phyloP scores from a whole-genome alignment of 1,284 basidiomycete genomes.

The Microstroma glucosiphilum region DNA sequence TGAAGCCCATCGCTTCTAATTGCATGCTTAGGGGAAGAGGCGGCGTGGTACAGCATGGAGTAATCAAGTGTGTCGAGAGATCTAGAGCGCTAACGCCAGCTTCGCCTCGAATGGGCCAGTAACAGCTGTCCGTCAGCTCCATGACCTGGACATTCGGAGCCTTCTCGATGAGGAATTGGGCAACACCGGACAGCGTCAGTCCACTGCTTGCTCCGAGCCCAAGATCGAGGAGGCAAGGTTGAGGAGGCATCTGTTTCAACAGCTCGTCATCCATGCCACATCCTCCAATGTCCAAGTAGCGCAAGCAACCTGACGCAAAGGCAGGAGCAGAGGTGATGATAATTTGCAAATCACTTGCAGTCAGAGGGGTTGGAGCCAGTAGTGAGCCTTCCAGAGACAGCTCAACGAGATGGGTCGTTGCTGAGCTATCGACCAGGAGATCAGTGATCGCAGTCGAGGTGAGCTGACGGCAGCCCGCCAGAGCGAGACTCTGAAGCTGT shows the following conservation, averaged over 20 bases:
- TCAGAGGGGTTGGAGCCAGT: constrained; percentile 75
- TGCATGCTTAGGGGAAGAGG: constrained; percentile 40
- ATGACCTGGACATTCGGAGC: constrained; percentile 78
- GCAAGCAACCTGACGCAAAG: constrained; percentile 67
- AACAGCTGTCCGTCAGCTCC: constrained; percentile 66
- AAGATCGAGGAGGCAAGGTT: constrained; percentile 60
- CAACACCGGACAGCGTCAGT: constrained; percentile 64
- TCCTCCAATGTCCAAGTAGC: constrained; percentile 85
- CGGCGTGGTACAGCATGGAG: constrained; percentile 39
- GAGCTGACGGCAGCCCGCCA: constrained; percentile 80
- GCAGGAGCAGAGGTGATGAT: constrained; percentile 73
- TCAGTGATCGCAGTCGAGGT: constrained; percentile 70
- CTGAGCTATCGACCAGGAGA: constrained; percentile 68
- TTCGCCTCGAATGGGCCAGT: constrained; percentile 48
- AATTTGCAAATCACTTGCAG: constrained; percentile 62
- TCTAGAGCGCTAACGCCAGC: constrained; percentile 48
- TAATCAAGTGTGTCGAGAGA: constrained; percentile 55
- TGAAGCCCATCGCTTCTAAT: constrained; percentile 41
- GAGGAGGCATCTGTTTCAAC: constrained; percentile 58
- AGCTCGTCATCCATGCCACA: constrained; percentile 61
- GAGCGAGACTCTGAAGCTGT: constrained; percentile 69
- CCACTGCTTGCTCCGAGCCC: constrained; percentile 70
- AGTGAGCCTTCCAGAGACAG: constrained; percentile 82
- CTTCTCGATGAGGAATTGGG: constrained; percentile 65
- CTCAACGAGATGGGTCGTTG: constrained; percentile 62